Conservation (phyloP, 345 rosid genomes). For the Populus davidiana region DNA sequence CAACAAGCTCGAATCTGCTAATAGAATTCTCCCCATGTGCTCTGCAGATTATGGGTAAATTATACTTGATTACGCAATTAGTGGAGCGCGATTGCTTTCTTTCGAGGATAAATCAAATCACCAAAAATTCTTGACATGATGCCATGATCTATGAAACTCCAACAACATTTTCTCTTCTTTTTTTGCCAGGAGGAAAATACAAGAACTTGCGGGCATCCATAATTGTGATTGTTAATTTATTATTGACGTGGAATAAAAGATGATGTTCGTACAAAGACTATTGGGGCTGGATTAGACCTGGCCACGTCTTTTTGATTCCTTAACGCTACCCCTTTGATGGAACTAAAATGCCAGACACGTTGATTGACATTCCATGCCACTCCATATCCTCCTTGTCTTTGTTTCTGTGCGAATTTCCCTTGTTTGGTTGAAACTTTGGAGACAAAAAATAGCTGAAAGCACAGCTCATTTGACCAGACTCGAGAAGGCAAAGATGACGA, state of each 20-base stretch:
- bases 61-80: constrained; percentile 5
- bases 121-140: not conserved
- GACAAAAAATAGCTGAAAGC: not conserved
- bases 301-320: constrained; percentile 7
- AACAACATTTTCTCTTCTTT: not conserved
- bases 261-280: not conserved
- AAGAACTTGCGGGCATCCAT: not conserved
- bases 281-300: not conserved
- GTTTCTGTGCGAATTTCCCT: not conserved
- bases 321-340: not conserved
- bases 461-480: not conserved
- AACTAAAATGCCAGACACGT: constrained; percentile 11
- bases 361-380: not conserved
- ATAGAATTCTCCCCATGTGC: not conserved
- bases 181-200: not conserved
- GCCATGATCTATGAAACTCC: not conserved
- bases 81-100: not conserved
- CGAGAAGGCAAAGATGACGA: not conserved
- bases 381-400: not conserved
- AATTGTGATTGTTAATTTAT: not conserved
- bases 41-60: not conserved
- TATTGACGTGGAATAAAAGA: not conserved
- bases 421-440: not conserved
- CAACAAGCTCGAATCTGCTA: constrained; percentile 1
- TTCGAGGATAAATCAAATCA: not conserved